A percentile compares a stretch with the other conserved stretches of the same genome.
Conservation (phyloP, 225 moss, liverwort and hornwort genomes). For the Pleurozium schreberi region DNA sequence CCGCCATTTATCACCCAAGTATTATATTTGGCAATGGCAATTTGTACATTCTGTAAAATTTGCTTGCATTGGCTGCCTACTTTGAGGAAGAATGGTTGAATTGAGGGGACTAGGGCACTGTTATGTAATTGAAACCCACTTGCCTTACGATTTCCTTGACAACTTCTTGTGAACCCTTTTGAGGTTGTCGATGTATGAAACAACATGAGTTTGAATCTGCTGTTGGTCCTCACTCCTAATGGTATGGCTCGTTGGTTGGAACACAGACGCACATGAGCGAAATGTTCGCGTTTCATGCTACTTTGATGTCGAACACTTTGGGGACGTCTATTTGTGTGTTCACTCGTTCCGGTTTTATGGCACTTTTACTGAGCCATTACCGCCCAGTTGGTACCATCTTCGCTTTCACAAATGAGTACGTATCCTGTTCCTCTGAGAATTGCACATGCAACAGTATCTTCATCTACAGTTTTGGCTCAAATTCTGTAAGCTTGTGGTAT, state of each 20-base stretch:
- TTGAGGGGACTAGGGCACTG: not conserved
- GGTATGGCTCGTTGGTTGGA: not conserved
- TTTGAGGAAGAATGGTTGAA: not conserved
- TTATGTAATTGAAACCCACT: not conserved
- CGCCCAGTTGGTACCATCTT: constrained; percentile 95
- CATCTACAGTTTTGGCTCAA: not conserved
- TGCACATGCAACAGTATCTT: not conserved
- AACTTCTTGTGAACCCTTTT: not conserved
- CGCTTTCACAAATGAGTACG: constrained; percentile 97
- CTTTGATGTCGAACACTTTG: constrained; percentile 98
- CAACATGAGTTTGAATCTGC: not conserved
- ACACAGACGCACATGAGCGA: constrained; percentile 97
- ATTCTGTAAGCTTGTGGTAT: not conserved
- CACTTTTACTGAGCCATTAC: constrained; percentile 85
- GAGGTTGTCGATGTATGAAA: not conserved
- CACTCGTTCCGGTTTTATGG: constrained; percentile 95
- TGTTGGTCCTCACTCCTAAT: not conserved
- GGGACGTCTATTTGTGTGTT: constrained; percentile 97
- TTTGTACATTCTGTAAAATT: not conserved
- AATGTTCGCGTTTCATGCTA: constrained; percentile 98
- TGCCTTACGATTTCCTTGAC: not conserved
- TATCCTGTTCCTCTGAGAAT: not conserved
- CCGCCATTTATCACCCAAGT: not conserved
- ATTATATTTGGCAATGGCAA: not conserved
- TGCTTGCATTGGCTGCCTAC: not conserved